Conservation (phyloP, 768 basidiomycete species). For the Boletus coccyginus region DNA sequence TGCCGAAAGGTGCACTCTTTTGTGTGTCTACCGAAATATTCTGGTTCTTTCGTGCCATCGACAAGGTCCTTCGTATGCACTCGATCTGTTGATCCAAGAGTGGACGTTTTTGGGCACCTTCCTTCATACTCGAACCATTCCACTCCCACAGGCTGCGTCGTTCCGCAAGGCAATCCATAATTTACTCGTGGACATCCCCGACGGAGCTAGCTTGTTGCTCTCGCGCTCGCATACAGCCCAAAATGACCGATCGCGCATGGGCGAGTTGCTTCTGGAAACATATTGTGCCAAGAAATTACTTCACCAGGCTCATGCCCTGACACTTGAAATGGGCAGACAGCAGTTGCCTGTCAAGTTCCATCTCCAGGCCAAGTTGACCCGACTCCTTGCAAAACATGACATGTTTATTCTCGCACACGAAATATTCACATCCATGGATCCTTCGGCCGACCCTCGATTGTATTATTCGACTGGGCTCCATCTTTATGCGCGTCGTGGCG, state of each 20-base stretch:
- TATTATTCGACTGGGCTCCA: conserved; percentile 47
- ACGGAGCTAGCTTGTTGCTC: conserved; percentile 30
- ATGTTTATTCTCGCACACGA: conserved; percentile 42
- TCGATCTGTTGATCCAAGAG: conserved; percentile 41
- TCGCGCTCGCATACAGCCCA: conserved; percentile 23
- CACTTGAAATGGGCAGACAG: conserved; percentile 39
- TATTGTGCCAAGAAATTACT: conserved; percentile 33
- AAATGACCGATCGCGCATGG: conserved; percentile 30
- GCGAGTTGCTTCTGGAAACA: conserved; percentile 41
- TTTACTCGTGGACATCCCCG: conserved; percentile 30
- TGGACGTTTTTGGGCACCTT: conserved; percentile 34
- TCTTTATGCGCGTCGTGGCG: conserved; percentile 52
- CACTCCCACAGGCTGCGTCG: conserved; percentile 14
- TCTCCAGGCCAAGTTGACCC: conserved; percentile 37
- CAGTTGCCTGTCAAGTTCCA: conserved; percentile 27
- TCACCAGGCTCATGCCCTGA: conserved; percentile 39
- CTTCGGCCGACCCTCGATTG: conserved; percentile 13
- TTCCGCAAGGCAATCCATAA: conserved; percentile 30
- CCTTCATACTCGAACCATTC: conserved; percentile 5
- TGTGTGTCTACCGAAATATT: conserved; percentile 37
- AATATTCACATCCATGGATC: conserved; percentile 37
- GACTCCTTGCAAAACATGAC: conserved; percentile 41
- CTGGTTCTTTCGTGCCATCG: conserved; percentile 35
- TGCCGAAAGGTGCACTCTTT: conserved; percentile 21
- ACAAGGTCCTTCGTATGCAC: conserved; percentile 30